Conservation (phyloP, 2,329 filamentous ascomycete genomes). For the Colletotrichum nymphaeae region DNA sequence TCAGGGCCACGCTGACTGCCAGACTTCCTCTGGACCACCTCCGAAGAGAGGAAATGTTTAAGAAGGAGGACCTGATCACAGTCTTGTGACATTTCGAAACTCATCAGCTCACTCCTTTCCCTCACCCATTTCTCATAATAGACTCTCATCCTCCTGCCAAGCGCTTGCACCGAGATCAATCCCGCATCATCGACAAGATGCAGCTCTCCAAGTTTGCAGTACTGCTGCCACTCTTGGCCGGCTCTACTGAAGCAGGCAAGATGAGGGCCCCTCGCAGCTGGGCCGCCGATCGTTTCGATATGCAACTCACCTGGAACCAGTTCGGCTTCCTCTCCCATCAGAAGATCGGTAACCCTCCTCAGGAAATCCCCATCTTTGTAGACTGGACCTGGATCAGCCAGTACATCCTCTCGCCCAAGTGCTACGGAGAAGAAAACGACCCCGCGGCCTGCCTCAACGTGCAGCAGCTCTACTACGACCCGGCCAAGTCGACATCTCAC, state of each 20-base stretch:
- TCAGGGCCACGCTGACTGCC: background rate
- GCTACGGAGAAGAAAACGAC: slow-evolving; percentile 30
- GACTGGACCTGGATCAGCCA: slow-evolving; percentile 39
- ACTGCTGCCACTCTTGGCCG: slow-evolving; percentile 1
- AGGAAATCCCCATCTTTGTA: slow-evolving; percentile 35
- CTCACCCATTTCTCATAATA: background rate
- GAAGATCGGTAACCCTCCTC: slow-evolving; percentile 27
- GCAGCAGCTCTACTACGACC: slow-evolving; percentile 32
- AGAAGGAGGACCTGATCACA: background rate
- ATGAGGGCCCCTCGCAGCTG: background rate
- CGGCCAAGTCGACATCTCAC: slow-evolving; percentile 27
- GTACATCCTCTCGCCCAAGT: slow-evolving; percentile 32
- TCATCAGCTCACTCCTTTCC: background rate
- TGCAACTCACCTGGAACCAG: slow-evolving; percentile 33
- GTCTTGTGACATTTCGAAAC: background rate
- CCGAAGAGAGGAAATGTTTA: background rate
- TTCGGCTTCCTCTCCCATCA: slow-evolving; percentile 32
- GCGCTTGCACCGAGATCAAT: background rate
- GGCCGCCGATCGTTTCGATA: slow-evolving; percentile 26
- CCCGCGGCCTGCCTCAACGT: slow-evolving; percentile 29
- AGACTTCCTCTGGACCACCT: background rate
- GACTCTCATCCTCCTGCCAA: background rate
- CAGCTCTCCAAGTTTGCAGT: background rate
- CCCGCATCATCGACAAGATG: background rate
- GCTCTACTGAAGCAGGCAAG: slow-evolving; percentile 5